Evolutionary conservation across 495 filamentous ascomycete genomes (phyloP).

Genomic region (Neurospora sp.): DNA sequence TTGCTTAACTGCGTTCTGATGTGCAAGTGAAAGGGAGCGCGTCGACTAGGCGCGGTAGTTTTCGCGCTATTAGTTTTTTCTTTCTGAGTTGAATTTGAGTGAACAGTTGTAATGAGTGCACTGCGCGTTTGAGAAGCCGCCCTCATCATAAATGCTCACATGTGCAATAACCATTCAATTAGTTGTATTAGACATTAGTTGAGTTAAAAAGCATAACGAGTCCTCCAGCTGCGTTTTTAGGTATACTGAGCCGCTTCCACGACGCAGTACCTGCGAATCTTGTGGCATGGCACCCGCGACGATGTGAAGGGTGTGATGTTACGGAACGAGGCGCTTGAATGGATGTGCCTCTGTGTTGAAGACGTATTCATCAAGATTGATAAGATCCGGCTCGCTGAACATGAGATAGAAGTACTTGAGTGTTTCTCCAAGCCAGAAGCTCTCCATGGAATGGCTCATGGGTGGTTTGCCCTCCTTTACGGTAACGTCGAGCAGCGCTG

Average conservation of each 20-base stretch:
- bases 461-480: slow-evolving; percentile 13
- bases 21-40: background rate
- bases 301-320: background rate
- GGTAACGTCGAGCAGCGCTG: slow-evolving; percentile 36
- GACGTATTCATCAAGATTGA: slow-evolving; percentile 66
- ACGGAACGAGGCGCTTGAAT: slow-evolving; percentile 34
- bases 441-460: slow-evolving; percentile 40
- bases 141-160: background rate
- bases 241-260: background rate
- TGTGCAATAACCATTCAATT: background rate
- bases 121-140: background rate
- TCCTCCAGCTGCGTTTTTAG: background rate
- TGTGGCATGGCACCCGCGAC: background rate
- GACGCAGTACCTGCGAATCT: background rate
- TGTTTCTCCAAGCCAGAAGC: slow-evolving; percentile 42
- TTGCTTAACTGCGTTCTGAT: background rate
- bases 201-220: background rate
- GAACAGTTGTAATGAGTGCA: background rate
- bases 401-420: slow-evolving; percentile 63
- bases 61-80: background rate
- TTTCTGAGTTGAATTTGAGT: background rate
- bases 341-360: slow-evolving; percentile 87
- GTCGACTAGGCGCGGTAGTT: background rate
- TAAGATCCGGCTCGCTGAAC: slow-evolving; percentile 58
- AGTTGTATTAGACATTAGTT: background rate